These are phyloP conservation scores for Penicillium canariense DNA, from an alignment of 495 filamentous ascomycete genomes.

Conservation along the genomic window DNA sequence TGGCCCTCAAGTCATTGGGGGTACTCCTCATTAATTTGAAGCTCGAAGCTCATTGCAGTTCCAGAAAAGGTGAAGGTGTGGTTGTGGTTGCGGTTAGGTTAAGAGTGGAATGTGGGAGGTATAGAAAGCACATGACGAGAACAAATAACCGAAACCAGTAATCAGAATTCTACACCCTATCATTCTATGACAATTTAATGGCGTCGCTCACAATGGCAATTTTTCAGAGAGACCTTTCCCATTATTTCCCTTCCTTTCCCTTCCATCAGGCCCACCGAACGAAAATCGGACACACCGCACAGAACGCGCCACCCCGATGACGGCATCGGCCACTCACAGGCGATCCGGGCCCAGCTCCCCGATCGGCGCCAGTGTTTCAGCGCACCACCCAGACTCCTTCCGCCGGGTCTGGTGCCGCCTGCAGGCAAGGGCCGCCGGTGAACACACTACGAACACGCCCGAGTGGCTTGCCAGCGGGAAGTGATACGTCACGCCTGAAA, in stretches of 20 bases:
- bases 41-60: background rate
- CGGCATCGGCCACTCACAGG: constrained; percentile 5
- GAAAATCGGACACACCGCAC: background rate
- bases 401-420: background rate
- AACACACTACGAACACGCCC: background rate
- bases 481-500: background rate
- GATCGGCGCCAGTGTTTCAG: constrained; percentile 10
- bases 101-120: background rate
- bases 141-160: background rate
- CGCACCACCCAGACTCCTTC: background rate
- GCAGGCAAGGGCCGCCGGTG: background rate
- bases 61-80: background rate
- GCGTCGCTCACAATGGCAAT: background rate
- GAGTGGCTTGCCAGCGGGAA: background rate
- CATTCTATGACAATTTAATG: background rate
- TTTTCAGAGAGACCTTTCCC: background rate
- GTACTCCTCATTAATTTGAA: background rate
- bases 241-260: too few relatives aligned
- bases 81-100: background rate
- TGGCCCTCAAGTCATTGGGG: background rate
- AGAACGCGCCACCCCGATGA: constrained; percentile 1
- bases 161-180: background rate
- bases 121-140: background rate
- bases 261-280: too few relatives aligned
- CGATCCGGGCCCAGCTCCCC: constrained; percentile 6